Evolutionary conservation across 257 asterid species (phyloP), one percentile per base, ranked within the genome.

Genomic region (Cordia subcordata): DNA sequence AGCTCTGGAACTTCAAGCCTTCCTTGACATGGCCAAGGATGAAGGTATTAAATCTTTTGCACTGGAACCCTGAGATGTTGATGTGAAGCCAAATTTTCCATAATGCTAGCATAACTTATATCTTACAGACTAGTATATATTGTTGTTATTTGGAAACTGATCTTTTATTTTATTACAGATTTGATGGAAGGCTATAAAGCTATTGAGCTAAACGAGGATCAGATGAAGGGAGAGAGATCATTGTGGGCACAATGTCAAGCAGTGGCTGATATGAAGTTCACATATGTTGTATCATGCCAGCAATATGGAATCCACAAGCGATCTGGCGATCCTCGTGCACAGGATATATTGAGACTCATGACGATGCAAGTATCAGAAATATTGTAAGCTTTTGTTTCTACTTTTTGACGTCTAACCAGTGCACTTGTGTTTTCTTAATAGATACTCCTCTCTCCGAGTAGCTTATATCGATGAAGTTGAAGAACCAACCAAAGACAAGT

Each of bases 11-110:
- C 99, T 93, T 71, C 99, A 93, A 75, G 92, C 97, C 37, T 93
- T 93, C 79, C 97, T 89, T 66, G 99, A 93, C 79, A 93, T 93
- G 99, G 99, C 99, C 70, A 79, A 86, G 81, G 88, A 93, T 81
- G 99, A 89, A 56, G 99, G 99, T 93, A 84, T 42, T 62, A 15
- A 21, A 56, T 69, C 70, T 62, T 61, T 45, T 21, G 39, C 70
- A n/a, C 55, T 37, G 42, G 22, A 39, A 65, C 57, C 49, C 49
- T 32, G 62, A 50, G 57, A 60, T 49, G 23, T 49, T 50, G 19
- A 14, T 38, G 14, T 55, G 13, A 13, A 13, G 15, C 9, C 22
- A 22, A 49, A 4, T 21, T 3, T 17, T 5, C 4, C 17, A 18
- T 49, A 49, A 49, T 49, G n/a, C 35, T 27, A 6, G 35, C 35